Conservation (phyloP, 2,329 filamentous ascomycete species). For the Eurotiales sp. region DNA sequence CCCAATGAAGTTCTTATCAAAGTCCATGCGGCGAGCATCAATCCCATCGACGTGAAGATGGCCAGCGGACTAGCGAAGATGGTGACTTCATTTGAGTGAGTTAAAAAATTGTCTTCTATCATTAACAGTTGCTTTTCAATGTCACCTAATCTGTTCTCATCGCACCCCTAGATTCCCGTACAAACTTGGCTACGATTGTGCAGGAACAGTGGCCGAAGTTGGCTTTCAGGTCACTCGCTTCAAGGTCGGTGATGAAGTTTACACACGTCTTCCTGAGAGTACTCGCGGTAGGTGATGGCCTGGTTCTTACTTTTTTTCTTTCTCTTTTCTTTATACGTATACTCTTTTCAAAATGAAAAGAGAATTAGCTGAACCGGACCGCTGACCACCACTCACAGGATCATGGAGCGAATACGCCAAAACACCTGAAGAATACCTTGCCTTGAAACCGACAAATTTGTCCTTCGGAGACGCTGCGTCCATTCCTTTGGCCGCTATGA, state of each 20-base stretch:
- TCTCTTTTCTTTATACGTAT: not conserved
- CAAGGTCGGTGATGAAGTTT: conserved; percentile 39
- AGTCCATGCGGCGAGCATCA: conserved; percentile 43
- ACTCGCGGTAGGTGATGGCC: conserved; percentile 25
- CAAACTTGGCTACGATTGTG: conserved; percentile 40
- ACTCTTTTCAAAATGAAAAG: not conserved
- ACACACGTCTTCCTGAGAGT: conserved; percentile 27
- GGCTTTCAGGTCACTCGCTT: conserved; percentile 32
- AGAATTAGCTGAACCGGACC: not conserved
- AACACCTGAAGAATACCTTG: conserved; percentile 30
- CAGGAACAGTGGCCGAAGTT: conserved; percentile 34
- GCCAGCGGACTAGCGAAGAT: conserved; percentile 33
- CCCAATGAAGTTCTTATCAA: conserved; percentile 22
- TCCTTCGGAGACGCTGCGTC: conserved; percentile 44
- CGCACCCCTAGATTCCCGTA: conserved; percentile 34
- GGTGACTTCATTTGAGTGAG: conserved; percentile 26
- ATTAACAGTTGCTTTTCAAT: not conserved
- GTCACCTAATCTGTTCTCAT: not conserved
- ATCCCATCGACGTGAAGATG: conserved; percentile 44
- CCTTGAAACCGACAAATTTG: conserved; percentile 39
- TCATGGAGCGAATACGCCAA: conserved; percentile 37
- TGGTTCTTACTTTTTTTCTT: not conserved
- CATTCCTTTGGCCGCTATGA: conserved; percentile 39
- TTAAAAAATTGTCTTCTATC: not conserved
- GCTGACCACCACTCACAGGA: conserved; percentile 18